A percentile compares a stretch with the other conserved stretches of the same genome.
These are phyloP conservation scores for Pythium rishiriense DNA, from an alignment of 352 stramenopile species.

Conservation along the genomic window DNA sequence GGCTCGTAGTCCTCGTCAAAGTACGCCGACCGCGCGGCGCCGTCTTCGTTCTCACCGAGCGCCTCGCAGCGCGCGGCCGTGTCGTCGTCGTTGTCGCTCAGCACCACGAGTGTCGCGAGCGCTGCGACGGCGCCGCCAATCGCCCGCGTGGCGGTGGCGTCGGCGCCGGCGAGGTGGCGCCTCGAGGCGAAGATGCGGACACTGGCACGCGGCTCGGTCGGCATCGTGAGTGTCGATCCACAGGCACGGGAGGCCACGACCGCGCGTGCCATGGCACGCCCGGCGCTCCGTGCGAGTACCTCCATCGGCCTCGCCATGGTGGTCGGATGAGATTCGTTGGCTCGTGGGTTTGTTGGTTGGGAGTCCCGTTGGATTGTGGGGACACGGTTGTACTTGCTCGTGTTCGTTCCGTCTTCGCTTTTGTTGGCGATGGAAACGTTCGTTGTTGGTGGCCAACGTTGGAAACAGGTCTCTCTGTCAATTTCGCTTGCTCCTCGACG, in stretches of 20 bases:
- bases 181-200: conserved; percentile 2
- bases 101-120: background rate
- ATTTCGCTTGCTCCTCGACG: background rate
- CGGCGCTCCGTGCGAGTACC: background rate
- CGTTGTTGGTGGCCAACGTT: background rate
- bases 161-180: background rate
- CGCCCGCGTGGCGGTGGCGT: background rate
- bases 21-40: conserved; percentile 1
- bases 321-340: background rate
- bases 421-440: background rate
- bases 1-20: conserved; percentile 74
- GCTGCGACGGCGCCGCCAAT: background rate
- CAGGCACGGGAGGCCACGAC: too few species aligned
- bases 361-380: background rate
- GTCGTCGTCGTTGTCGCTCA: too few species aligned
- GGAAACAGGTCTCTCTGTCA: background rate
- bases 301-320: background rate
- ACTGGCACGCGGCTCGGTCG: background rate
- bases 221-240: background rate
- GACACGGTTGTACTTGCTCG: background rate
- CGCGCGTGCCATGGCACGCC: conserved; percentile 4
- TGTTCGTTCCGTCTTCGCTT: background rate
- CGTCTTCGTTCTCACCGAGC: background rate
- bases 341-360: background rate
- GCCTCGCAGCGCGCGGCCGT: conserved; percentile 4